A percentile compares a stretch with the other conserved stretches of the same genome.
phyloP scores from a whole-genome alignment of 1,139 yeast species.

The Pichia norvegensis region DNA sequence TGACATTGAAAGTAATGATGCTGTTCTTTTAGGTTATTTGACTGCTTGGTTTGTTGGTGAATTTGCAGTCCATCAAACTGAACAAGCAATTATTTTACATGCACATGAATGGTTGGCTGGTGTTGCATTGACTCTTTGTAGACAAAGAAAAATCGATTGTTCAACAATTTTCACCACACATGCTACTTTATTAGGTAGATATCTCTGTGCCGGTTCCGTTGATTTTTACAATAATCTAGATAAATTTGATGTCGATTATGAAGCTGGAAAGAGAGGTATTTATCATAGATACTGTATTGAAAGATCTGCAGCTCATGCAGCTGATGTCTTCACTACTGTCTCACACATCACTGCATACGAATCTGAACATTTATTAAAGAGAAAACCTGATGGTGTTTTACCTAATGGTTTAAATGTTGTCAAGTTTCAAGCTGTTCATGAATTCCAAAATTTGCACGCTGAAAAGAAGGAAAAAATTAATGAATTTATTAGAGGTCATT shows the following conservation, averaged over 20 bases:
- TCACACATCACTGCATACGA: slow-evolving; percentile 95
- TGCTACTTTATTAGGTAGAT: slow-evolving; percentile 91
- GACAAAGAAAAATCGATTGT: slow-evolving; percentile 85
- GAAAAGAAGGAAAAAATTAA: slow-evolving; percentile 83
- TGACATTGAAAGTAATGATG: slow-evolving; percentile 85
- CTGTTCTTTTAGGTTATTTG: slow-evolving; percentile 83
- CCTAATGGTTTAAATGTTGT: slow-evolving; percentile 96
- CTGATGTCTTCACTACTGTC: slow-evolving; percentile 96
- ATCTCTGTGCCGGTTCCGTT: slow-evolving; percentile 91
- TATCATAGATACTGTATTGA: slow-evolving; percentile 96
- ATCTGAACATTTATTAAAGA: slow-evolving; percentile 82
- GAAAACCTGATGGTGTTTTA: slow-evolving; percentile 95
- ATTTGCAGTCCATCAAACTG: slow-evolving; percentile 70
- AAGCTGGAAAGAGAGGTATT: slow-evolving; percentile 96
- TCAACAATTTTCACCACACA: slow-evolving; percentile 96
- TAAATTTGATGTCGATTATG: slow-evolving; percentile 91
- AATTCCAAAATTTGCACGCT: slow-evolving; percentile 94
- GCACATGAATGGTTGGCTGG: slow-evolving; percentile 99
- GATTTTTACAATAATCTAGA: slow-evolving; percentile 92
- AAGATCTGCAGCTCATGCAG: slow-evolving; percentile 91
- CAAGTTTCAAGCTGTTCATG: slow-evolving; percentile 95
- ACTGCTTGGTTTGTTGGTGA: slow-evolving; percentile 98
- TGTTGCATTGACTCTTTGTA: slow-evolving; percentile 84
- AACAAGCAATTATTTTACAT: slow-evolving; percentile 79
- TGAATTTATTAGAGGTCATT: slow-evolving; percentile 93